Evolutionary conservation across 1,284 basidiomycete species (phyloP).

Genomic region (Puccinia hordei): DNA sequence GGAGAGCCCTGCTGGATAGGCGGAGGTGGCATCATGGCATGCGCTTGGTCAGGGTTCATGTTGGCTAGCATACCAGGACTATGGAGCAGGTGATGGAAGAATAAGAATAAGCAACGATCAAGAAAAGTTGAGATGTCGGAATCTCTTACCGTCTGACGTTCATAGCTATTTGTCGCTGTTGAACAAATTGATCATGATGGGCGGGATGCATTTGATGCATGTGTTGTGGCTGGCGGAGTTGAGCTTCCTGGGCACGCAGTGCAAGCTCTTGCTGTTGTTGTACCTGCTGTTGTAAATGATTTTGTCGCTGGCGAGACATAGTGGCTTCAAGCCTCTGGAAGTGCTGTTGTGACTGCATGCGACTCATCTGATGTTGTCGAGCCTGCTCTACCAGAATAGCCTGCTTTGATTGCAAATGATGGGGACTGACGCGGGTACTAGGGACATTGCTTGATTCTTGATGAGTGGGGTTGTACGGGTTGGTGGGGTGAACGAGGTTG

Average conservation of each 20-base stretch:
- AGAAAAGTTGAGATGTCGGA: neutral
- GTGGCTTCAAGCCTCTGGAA: constrained; percentile 21
- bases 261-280: constrained; percentile 35
- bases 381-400: constrained; percentile 3
- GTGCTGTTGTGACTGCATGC: constrained; percentile 28
- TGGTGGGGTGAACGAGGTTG: constrained; percentile 6
- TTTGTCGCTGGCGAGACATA: constrained; percentile 25
- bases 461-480: constrained; percentile 21
- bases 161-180: constrained; percentile 32
- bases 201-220: constrained; percentile 34
- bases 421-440: constrained; percentile 3
- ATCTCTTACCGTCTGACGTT: constrained; percentile 47
- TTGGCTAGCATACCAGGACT: constrained; percentile 19
- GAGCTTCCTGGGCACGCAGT: constrained; percentile 7
- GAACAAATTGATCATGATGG: constrained; percentile 36
- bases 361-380: neutral
- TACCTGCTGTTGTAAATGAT: constrained; percentile 30
- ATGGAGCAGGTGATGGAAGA: neutral
- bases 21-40: constrained; percentile 46
- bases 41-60: constrained; percentile 40
- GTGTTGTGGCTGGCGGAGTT: constrained; percentile 27
- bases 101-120: neutral
- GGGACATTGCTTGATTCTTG: constrained; percentile 1
- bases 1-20: constrained; percentile 40
- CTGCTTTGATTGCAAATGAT: constrained; percentile 31